Evolutionary conservation across 495 filamentous ascomycete species (phyloP), one percentile per base, ranked within the genome.

Genomic region (Penicillium roqueforti): DNA sequence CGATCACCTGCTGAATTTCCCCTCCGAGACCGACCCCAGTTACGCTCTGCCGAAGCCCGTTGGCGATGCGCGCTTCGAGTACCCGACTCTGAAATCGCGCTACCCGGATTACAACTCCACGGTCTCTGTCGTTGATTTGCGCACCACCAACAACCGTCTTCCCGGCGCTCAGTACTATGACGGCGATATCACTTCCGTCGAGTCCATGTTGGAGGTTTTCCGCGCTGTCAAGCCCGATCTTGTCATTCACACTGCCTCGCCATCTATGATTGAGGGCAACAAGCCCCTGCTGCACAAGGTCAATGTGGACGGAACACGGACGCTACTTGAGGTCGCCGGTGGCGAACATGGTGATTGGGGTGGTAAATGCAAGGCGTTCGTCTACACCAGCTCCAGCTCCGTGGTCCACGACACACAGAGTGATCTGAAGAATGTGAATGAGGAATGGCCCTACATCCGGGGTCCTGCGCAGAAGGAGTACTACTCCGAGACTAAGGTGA

Each of bases 181-280:
- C 52, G 88, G 85, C 64, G 92, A 97, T 67, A 91, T 99, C 68
- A 96, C 91, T 34, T 85, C 88, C 39, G 70, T 73, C 47, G 78
- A 76, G 46, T 76, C 77, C 48, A 78, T 96, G 61, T 67, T 84
- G 48, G 68, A 72, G 11, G 74, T 95, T 10, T 86, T 97, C 67
- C 63, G 76, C 14, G 79, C 80, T 47, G 75, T 86, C 38, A 85
- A 84, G 69, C 91, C 95, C n/a, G 83, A 90, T 59, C 83, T 93
- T 10, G 87, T 99, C 37, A 93, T 97, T 57, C 91, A 99, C 72
- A 97, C 93, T 10, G 95, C 92, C n/a, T 87, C 86, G 4, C 88
- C 89, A 3, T 73, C 81, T 5, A 76, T 82, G 5, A 47, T 74
- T 18, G 85, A 84, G 7, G 68, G 65, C 2, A 74, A 69, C 39